phyloP scores from a whole-genome alignment of 495 filamentous ascomycete genomes.

The Rhypophila decipiens region DNA sequence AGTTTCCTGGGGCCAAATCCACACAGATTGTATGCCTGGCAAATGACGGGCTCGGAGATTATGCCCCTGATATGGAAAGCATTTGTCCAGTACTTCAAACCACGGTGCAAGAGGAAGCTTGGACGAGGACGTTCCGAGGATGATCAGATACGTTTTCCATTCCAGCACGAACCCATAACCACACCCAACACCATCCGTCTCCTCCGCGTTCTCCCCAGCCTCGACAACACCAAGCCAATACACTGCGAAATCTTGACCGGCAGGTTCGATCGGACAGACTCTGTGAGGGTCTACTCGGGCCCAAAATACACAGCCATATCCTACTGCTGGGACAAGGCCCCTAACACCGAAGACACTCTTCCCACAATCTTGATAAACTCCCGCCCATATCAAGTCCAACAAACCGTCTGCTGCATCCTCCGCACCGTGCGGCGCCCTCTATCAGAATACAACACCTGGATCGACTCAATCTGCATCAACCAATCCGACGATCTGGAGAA shows the following conservation, averaged over 20 bases:
- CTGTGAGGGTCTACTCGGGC: not conserved
- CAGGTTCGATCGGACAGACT: not conserved
- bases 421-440: not conserved
- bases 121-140: not conserved
- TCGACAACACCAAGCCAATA: not conserved
- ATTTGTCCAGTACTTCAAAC: not conserved
- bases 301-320: not conserved
- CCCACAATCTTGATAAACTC: not conserved
- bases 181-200: not conserved
- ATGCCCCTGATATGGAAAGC: not conserved
- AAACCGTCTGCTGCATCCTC: not conserved
- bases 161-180: not conserved
- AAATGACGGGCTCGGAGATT: not conserved
- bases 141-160: not conserved
- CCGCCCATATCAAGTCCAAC: not conserved
- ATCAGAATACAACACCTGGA: not conserved
- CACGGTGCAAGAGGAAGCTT: not conserved
- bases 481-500: not conserved
- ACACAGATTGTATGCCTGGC: not conserved
- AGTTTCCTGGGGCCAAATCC: not conserved
- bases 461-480: slow-evolving; percentile 7
- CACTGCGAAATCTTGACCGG: not conserved
- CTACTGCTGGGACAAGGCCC: not conserved
- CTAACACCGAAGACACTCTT: not conserved
- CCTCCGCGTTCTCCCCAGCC: not conserved